phyloP scores from a whole-genome alignment of 129 eudicot species.

The Chrysanthemum lavandulifolium region DNA sequence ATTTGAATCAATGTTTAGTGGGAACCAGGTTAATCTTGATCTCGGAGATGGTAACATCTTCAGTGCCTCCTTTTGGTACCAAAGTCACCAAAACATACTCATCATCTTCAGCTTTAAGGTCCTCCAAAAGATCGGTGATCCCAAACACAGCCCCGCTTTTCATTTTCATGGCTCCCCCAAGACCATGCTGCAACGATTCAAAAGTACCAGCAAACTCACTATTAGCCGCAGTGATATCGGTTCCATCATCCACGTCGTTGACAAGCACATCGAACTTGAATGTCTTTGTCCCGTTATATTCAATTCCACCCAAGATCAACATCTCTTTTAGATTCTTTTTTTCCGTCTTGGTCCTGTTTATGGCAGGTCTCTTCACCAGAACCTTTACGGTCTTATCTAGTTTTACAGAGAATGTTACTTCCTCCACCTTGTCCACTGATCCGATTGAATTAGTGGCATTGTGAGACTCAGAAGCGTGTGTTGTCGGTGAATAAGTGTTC shows the following conservation, averaged over 20 bases:
- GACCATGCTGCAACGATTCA: slow-evolving; percentile 1
- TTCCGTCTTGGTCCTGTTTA: background rate
- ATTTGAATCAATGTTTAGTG: no score
- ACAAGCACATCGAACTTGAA: slow-evolving; percentile 12
- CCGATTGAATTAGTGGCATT: background rate
- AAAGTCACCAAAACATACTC: no score
- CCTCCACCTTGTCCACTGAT: background rate
- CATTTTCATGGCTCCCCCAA: background rate
- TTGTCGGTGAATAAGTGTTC: background rate
- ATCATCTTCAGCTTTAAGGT: no score
- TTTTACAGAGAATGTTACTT: background rate
- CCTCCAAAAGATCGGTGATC: slow-evolving; percentile 17
- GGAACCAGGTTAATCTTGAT: no score
- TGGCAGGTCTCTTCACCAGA: slow-evolving; percentile 1
- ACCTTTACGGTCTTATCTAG: background rate
- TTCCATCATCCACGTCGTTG: background rate
- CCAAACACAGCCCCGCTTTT: background rate
- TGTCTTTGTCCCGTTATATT: background rate
- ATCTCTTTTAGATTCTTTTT: background rate
- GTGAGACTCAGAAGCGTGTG: background rate
- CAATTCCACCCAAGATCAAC: background rate
- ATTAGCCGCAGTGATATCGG: background rate
- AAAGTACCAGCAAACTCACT: slow-evolving; percentile 17
- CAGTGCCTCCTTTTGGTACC: no score
- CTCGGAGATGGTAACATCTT: no score